Conservation (phyloP, 495 filamentous ascomycete genomes). For the Friedmanniomyces endolithicus region DNA sequence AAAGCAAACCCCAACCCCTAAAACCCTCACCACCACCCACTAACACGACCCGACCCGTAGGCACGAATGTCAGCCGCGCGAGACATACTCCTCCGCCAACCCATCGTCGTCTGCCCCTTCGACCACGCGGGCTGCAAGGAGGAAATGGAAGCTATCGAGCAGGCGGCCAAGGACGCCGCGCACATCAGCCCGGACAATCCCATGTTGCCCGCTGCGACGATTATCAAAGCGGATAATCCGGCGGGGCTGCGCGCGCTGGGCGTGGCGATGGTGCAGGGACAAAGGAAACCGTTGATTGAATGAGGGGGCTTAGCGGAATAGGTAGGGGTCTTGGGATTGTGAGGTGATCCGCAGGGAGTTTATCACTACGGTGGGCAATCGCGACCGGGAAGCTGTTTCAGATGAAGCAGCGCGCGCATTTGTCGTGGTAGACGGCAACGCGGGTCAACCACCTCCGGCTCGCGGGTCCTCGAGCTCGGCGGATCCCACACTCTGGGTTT, state of each 20-base stretch:
- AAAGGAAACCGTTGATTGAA: constrained; percentile 84
- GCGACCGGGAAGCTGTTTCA: too few species aligned
- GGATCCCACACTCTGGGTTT: not conserved
- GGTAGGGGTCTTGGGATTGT: too few species aligned
- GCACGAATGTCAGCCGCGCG: constrained; percentile 80
- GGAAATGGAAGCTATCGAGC: constrained; percentile 95
- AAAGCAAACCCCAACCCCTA: not conserved
- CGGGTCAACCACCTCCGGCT: too few species aligned
- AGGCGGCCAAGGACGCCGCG: constrained; percentile 82
- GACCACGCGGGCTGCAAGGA: constrained; percentile 93
- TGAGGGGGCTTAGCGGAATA: constrained; percentile 39
- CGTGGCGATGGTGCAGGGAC: constrained; percentile 70
- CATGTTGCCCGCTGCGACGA: constrained; percentile 68
- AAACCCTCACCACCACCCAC: too few species aligned
- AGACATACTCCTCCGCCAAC: constrained; percentile 83
- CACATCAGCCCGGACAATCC: constrained; percentile 79
- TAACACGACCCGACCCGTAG: constrained; percentile 38
- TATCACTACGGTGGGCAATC: too few species aligned
- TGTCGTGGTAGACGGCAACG: too few species aligned
- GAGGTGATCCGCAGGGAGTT: too few species aligned
- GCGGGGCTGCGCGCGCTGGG: constrained; percentile 67
- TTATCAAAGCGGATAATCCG: constrained; percentile 64
- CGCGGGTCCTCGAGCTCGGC: too few species aligned
- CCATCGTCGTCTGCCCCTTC: constrained; percentile 89
- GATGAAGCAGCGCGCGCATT: too few species aligned